phyloP scores from a whole-genome alignment of 2,329 filamentous ascomycete genomes.

The Fusarium proliferatum region DNA sequence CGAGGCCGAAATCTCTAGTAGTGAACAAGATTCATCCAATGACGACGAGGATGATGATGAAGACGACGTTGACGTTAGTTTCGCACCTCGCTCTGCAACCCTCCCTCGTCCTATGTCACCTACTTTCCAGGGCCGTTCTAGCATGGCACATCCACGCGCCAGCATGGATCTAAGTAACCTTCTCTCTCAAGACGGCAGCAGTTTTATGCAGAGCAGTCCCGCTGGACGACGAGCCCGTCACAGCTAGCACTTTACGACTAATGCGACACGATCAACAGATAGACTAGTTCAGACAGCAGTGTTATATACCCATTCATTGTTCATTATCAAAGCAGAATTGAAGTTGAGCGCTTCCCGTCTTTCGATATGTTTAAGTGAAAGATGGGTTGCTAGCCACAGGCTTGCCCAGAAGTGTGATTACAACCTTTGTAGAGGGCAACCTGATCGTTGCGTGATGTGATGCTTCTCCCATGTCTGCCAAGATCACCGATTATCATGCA shows the following conservation, averaged over 20 bases:
- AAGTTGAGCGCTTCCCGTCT: constrained; percentile 27
- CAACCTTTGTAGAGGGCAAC: constrained; percentile 36
- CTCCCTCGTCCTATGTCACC: constrained; percentile 53
- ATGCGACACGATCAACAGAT: constrained; percentile 24
- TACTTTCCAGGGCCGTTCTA: constrained; percentile 48
- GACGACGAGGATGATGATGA: constrained; percentile 49
- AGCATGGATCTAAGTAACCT: constrained; percentile 69
- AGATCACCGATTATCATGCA: constrained; percentile 26
- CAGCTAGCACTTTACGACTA: constrained; percentile 29
- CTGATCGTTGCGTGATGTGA: constrained; percentile 25
- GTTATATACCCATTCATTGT: constrained; percentile 40
- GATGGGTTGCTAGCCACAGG: constrained; percentile 17
- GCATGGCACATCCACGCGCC: constrained; percentile 48
- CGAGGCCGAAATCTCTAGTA: constrained; percentile 70
- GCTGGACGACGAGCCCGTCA: constrained; percentile 53
- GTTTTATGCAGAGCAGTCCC: constrained; percentile 67
- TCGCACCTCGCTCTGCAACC: constrained; percentile 52
- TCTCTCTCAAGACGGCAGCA: constrained; percentile 68
- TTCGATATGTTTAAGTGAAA: not conserved
- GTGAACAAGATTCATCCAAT: constrained; percentile 55
- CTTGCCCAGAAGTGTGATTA: constrained; percentile 33
- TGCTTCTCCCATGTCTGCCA: constrained; percentile 22
- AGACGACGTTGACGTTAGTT: constrained; percentile 51
- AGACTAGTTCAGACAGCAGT: constrained; percentile 26
- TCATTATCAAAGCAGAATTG: constrained; percentile 31